Conservation (phyloP, 352 stramenopile genomes). For the Globisporangium solare region DNA sequence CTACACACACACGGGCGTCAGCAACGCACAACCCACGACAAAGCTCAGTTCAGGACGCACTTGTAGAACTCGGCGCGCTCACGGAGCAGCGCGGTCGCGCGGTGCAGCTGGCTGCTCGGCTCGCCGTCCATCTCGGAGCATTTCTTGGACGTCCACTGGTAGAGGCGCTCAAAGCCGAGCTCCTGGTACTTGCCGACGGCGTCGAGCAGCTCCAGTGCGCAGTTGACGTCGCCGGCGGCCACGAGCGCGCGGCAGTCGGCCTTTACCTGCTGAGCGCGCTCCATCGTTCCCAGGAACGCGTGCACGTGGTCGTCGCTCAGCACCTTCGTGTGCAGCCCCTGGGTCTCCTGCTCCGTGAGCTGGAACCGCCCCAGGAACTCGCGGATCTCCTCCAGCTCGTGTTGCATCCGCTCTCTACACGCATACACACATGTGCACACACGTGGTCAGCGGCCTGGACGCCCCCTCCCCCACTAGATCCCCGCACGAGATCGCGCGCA, state of each 20-base stretch:
- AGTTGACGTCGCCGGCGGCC: conserved; percentile 31
- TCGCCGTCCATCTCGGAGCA: conserved; percentile 68
- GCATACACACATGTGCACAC: conserved; percentile 3
- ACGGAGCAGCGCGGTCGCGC: conserved; percentile 56
- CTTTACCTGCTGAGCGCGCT: conserved; percentile 69
- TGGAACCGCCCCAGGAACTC: conserved; percentile 72
- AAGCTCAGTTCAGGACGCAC: conserved; percentile 19
- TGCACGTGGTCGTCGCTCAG: conserved; percentile 43
- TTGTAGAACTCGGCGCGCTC: conserved; percentile 78
- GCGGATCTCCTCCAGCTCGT: conserved; percentile 41
- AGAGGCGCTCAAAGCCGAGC: conserved; percentile 81
- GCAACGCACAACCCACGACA: background rate
- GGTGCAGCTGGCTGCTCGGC: conserved; percentile 57
- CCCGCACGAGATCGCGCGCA: too few species aligned
- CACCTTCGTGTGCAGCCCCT: conserved; percentile 34
- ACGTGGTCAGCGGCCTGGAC: too few species aligned
- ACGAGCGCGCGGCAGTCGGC: conserved; percentile 63
- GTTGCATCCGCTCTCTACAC: conserved; percentile 39
- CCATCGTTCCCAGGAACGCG: conserved; percentile 64
- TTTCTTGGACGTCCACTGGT: conserved; percentile 82
- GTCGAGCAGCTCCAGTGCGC: conserved; percentile 84
- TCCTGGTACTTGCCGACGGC: conserved; percentile 77
- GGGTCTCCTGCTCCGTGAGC: conserved; percentile 61
- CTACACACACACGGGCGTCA: conserved; percentile 18
- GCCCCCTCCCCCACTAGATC: too few species aligned